Evolutionary conservation across 768 basidiomycete species (phyloP), one percentile per base, ranked within the genome.

Genomic region (Tylopilus cervinicoccineus): DNA sequence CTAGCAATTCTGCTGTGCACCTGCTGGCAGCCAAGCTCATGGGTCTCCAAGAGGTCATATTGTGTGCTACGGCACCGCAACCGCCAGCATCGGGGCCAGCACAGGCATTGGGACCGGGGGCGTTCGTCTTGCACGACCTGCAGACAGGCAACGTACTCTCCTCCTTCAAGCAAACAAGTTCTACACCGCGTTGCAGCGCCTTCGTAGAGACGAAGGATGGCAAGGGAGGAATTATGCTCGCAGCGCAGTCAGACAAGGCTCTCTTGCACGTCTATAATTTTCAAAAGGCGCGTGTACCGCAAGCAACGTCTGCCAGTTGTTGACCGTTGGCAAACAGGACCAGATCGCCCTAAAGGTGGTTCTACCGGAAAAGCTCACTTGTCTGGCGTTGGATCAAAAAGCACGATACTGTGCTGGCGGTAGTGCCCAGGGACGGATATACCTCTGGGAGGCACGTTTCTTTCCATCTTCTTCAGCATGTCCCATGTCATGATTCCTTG

Each of bases 231-330:
- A 75, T 92, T 50, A 76, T 96, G 45, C 75, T 96, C 19, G 83
- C 90, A 24, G 83, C 84, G 2, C 93, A 96, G 63, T 80, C 84
- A 39, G 91, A 93, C 50, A 96, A 96, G 66, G 82, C 90, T 0
- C 77, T 95, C 36, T 60, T 96, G 54, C 86, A 95, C 60, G 85
- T 93, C 16, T 98, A 95, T 69, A 84, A 81, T 54, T 97, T 93
- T 67, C 93, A 97, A 76, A 94, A 93, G 75, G 95, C 88, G 53
- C 47, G 70, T 61, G 19, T 48, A 31, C 28, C 32, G 45, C 29
- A 8, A 26, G 8, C 17, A 28, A 23, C 11, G 28, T 42, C 12
- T 37, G 16, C 36, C 38, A 13, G 22, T 22, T 26, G 38, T 45
- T 44, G 45, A 29, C 37, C 5, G 8, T 48, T 31, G 27, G 27